phyloP scores from a whole-genome alignment of 2,329 filamentous ascomycete species.

The Colletotrichum sp. region DNA sequence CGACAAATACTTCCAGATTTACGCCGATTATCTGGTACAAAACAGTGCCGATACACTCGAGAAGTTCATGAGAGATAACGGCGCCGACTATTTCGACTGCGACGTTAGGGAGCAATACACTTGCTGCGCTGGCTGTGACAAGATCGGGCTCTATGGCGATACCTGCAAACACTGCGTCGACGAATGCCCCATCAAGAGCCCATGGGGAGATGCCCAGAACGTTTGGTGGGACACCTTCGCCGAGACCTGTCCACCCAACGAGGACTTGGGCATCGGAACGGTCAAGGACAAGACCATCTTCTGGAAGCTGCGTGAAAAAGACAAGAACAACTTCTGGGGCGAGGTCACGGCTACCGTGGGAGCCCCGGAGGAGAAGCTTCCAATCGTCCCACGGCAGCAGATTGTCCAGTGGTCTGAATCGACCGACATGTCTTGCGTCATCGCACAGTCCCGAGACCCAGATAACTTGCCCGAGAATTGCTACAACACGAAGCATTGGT shows the following conservation, averaged over 20 bases:
- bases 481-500: not conserved
- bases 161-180: not conserved
- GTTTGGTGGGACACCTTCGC: not conserved
- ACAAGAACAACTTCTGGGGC: not conserved
- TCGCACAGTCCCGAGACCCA: not conserved
- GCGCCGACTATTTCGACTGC: not conserved
- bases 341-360: not conserved
- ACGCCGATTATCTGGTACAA: not conserved
- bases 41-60: not conserved
- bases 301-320: not conserved
- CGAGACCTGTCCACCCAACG: not conserved
- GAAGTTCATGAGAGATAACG: not conserved
- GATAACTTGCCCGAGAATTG: not conserved
- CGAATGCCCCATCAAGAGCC: not conserved
- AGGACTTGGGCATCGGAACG: not conserved
- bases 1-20: not conserved
- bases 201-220: not conserved
- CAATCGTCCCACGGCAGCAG: not conserved
- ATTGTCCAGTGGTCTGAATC: not conserved
- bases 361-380: not conserved
- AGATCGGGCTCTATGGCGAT: not conserved
- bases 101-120: not conserved
- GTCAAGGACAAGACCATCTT: not conserved
- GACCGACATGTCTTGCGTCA: not conserved
- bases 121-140: not conserved